Evolutionary conservation across 495 filamentous ascomycete species (phyloP), one percentile per base, ranked within the genome.

Genomic region (Tricharina praecox): DNA sequence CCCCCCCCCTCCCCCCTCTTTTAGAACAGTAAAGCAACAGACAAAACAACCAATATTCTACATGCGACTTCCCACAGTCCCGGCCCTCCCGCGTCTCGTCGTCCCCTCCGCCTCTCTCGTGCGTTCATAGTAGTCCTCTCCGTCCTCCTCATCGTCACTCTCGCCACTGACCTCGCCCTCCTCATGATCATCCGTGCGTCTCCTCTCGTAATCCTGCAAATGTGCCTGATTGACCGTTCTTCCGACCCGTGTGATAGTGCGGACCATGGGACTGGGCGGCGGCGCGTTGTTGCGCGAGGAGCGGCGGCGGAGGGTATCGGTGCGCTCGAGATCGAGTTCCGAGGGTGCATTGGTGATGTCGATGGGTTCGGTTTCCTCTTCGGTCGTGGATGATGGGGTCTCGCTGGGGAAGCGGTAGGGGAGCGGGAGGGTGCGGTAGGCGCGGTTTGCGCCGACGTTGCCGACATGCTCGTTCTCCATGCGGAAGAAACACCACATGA

Each of bases 401-500:
- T 50, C 26, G 44, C 42, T n/a, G 45, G 47, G 20, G 51, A 41
- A 19, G 47, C 51, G 55, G 18, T 59, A 59, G 3, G 56, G 56
- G 4, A 59, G 51, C 5, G 45, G 56, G 13, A 56, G 48, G 26
- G 54, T 48, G 19, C 56, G 55, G 30, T 59, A 59, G 4, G 56
- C 56, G 3, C 56, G 55, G 41, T 59, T 59, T 15, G 56, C 56
- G 0, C 55, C 56, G 10, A 59, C 56, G 45, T 59, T 59, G 11
- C 56, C 56, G 18, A 49, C 47, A 35, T 95, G 87, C 52, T 97
- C 90, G 58, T 97, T 97, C 63, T 97, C 90, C 32, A 97, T 85
- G 23, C 90, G 83, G 56, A 96, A 84, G 8, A 96, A 66, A 1
- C 77, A 75, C 90, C 90, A 97, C 43, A 94, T 71, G 35, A 86